Conservation (phyloP, 441 rosid genomes). For the Pelargonium citronellum region DNA sequence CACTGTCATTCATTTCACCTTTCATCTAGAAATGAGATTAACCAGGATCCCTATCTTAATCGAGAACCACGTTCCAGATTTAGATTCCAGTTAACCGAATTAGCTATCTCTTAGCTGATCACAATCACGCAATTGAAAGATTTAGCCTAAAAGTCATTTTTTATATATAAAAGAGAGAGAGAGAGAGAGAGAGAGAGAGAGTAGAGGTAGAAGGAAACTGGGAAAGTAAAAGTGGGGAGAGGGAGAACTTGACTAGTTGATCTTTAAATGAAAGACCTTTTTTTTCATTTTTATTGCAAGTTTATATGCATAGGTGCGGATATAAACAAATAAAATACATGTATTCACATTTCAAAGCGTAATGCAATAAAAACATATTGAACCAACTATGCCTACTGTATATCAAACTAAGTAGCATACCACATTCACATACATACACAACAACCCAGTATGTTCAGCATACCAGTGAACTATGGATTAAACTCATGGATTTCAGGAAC, state of each 20-base stretch:
- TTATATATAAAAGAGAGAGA: too few relatives aligned
- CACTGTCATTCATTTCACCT: background rate
- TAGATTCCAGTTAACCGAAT: background rate
- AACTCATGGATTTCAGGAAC: too few relatives aligned
- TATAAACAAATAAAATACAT: background rate
- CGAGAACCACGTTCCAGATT: background rate
- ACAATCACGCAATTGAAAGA: too few relatives aligned
- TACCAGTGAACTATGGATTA: too few relatives aligned
- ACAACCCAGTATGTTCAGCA: background rate
- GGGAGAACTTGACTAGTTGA: background rate
- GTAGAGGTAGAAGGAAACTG: too few relatives aligned
- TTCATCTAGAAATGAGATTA: constrained; percentile 1
- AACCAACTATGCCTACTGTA: background rate
- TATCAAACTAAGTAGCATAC: background rate
- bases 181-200: too few relatives aligned
- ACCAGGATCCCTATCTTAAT: background rate
- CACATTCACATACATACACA: background rate
- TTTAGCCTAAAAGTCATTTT: too few relatives aligned
- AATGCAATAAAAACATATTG: background rate
- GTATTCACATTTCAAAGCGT: background rate
- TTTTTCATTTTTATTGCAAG: background rate
- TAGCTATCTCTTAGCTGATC: too few relatives aligned
- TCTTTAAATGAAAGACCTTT: background rate
- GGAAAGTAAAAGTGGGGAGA: too few relatives aligned
- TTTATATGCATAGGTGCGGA: background rate